Evolutionary conservation across 2,329 filamentous ascomycete species (phyloP).

Genomic region (Pseudopyrenochaeta lycopersici): DNA sequence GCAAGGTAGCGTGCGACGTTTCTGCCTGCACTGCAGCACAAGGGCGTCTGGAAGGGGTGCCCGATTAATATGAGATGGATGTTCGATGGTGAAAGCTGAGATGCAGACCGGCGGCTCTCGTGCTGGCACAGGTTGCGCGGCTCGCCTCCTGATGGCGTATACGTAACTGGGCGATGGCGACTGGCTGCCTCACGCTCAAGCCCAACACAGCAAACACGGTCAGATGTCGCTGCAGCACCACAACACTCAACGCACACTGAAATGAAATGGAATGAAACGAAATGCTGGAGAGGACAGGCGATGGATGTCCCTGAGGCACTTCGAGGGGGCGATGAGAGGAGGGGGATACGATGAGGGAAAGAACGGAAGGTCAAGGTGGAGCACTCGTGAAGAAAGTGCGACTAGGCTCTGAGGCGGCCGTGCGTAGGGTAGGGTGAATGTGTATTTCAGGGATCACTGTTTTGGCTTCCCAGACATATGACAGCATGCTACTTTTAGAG

Average conservation of each 20-base stretch:
- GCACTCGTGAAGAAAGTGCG: constrained; percentile 40
- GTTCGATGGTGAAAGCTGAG: constrained; percentile 14
- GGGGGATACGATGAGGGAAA: constrained; percentile 33
- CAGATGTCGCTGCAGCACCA: constrained; percentile 28
- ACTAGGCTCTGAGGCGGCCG: constrained; percentile 41
- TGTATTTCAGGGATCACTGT: constrained; percentile 41
- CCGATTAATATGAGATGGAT: constrained; percentile 24
- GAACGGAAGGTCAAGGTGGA: constrained; percentile 41
- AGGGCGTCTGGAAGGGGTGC: constrained; percentile 11
- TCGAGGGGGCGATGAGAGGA: constrained; percentile 30
- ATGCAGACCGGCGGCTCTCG: constrained; percentile 28
- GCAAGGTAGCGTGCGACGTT: constrained; percentile 45
- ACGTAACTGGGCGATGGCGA: constrained; percentile 37
- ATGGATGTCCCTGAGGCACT: constrained; percentile 33
- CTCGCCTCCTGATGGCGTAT: constrained; percentile 43
- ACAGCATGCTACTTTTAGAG: constrained; percentile 48
- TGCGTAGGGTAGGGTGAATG: constrained; percentile 46
- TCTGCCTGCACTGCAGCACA: constrained; percentile 31
- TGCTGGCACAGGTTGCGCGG: constrained; percentile 22
- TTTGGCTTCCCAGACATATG: constrained; percentile 33
- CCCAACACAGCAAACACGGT: constrained; percentile 23
- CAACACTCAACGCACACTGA: constrained; percentile 13
- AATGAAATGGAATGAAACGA: not conserved
- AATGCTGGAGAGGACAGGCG: constrained; percentile 15
- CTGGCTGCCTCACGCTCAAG: constrained; percentile 25